Evolutionary conservation across 495 filamentous ascomycete species (phyloP), one percentile per base, ranked within the genome.

Genomic region (Pseudomonodictys pantanalensis): DNA sequence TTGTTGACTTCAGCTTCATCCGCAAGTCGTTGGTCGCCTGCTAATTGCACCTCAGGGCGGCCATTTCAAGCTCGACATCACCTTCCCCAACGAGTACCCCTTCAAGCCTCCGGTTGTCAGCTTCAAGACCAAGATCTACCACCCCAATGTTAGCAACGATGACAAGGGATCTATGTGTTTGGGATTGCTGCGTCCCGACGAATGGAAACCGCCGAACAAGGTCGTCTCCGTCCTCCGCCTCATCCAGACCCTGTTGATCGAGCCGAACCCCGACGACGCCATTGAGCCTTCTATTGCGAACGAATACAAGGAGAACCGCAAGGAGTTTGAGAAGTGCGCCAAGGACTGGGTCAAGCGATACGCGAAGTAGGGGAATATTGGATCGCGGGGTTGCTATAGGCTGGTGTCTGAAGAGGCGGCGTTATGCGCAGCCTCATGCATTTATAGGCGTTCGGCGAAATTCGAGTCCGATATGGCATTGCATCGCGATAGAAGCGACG

Each of bases 101-200:
- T 98, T 97, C 85, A 95, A 95, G 68, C 86, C 93, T 3, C 95
- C 95, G 0, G 79, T 77, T 30, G 81, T 98, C 61, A 86, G 78
- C 65, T 98, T 97, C 83, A 80, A 82, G 49, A 98, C 93, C 35
- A 96, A 93, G 70, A 90, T 98, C 76, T 98, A 96, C 79, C 93
- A 98, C 79, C 95, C 95, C 12, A 98, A 98, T 75, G 85, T 98
- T 43, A 91, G 89, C 69, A 96, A 96, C 79, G 95, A 97, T 73
- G 86, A 86, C 63, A 87, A 87, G 56, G 93, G 93, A 8, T 83
- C 79, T 69, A 95, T 98, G 88, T 98, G 93, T 73, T 81, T 98
- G 30, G 88, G 85, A 9, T 84, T 95, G 74, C 81, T 98, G 60
- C 87, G 91, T 56, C 65, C 84, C 22, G 95, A 97, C 58, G 87